phyloP scores from a whole-genome alignment of 2,329 filamentous ascomycete species.

The Diplocarpon rosae region DNA sequence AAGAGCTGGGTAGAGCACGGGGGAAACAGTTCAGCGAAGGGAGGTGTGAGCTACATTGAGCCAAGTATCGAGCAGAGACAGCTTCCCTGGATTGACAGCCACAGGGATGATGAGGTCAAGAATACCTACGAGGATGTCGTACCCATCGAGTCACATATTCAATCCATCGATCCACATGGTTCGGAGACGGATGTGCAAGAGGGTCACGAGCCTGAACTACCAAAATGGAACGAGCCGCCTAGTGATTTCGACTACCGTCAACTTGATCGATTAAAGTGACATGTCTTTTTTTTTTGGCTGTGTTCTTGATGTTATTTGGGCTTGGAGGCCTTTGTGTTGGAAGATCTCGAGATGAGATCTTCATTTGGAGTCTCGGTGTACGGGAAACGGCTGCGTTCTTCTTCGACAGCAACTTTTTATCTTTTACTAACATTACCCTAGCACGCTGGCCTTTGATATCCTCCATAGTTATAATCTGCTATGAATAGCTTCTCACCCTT shows the following conservation, averaged over 20 bases:
- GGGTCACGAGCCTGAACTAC: not conserved
- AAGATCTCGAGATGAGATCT: too few relatives aligned
- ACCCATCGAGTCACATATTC: not conserved
- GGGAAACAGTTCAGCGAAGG: constrained; percentile 1
- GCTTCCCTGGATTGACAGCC: constrained; percentile 9
- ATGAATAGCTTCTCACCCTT: not conserved
- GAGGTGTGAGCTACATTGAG: constrained; percentile 6
- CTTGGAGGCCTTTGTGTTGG: not conserved
- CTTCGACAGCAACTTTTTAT: not conserved
- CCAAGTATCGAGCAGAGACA: constrained; percentile 12
- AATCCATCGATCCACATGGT: not conserved
- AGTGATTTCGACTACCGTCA: constrained; percentile 14
- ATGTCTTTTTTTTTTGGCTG: not conserved
- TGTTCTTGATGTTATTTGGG: not conserved
- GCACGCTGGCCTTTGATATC: not conserved
- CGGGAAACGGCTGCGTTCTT: not conserved
- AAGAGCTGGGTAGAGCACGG: constrained; percentile 5
- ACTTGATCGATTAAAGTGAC: constrained; percentile 11
- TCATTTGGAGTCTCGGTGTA: too few relatives aligned
- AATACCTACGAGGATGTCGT: not conserved
- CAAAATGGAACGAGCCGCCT: constrained; percentile 3
- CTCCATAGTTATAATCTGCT: constrained; percentile 1
- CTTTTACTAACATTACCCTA: not conserved
- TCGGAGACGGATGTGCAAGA: not conserved
- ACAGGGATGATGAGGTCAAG: constrained; percentile 1